Conservation (phyloP, 768 basidiomycete species). For the Chlorophyllum brunneum region DNA sequence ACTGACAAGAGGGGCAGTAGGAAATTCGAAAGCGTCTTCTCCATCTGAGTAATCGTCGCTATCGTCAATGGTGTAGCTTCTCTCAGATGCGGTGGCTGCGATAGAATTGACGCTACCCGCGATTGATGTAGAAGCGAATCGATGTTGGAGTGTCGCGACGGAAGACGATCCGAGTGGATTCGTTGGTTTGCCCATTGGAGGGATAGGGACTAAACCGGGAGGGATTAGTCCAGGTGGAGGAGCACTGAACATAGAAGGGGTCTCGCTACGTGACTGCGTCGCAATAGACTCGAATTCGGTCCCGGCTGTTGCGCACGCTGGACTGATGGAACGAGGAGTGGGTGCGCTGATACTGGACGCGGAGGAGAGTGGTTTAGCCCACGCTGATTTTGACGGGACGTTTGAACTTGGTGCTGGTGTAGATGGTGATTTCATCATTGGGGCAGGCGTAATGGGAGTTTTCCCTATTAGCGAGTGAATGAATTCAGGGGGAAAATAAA, state of each 20-base stretch:
- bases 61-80: not conserved
- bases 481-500: not conserved
- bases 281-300: not conserved
- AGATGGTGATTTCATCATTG: not conserved
- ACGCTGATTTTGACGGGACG: not conserved
- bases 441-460: constrained; percentile 1
- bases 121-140: not conserved
- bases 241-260: not conserved
- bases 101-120: not conserved
- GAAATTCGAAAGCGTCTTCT: constrained; percentile 1
- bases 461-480: not conserved
- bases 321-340: not conserved
- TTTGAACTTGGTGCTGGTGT: not conserved
- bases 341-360: not conserved
- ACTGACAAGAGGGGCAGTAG: not conserved
- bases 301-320: not conserved
- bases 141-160: not conserved
- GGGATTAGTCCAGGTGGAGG: not conserved
- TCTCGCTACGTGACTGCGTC: not conserved
- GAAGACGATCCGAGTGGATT: constrained; percentile 9
- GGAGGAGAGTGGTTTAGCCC: not conserved
- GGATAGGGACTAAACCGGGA: not conserved
- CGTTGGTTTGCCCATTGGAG: not conserved
- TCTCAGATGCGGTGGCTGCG: not conserved
- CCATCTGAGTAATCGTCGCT: not conserved